Evolutionary conservation across 2,329 filamentous ascomycete species (phyloP), one percentile per base, ranked within the genome.

Genomic region (Paecilomyces formosus): DNA sequence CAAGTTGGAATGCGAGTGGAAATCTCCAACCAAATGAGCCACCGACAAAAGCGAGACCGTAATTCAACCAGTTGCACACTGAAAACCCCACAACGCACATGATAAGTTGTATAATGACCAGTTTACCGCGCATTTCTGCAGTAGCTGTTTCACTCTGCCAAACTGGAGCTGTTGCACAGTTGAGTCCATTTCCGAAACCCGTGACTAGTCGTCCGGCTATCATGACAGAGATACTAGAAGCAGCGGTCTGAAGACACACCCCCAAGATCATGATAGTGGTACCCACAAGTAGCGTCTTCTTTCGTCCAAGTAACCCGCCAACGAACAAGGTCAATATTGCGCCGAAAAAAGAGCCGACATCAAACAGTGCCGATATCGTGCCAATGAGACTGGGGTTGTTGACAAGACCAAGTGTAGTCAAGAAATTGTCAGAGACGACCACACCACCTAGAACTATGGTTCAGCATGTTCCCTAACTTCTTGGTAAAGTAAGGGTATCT

Each of bases 311-410:
- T 49, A 26, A 58, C 30, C 82, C 79, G 6, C 80, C 80, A 28
- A 80, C 65, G 15, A 57, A 63, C 31, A 66, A 83, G 78, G 28
- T 78, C 73, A 1, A 77, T 62, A 13, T 7, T 11, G 76, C 82
- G 21, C 83, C 83, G 55, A 84, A 69, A 65, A 85, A 84, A 64
- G 82, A 85, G 15, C 83, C 83, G 45, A 85, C 74, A 62, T 85
- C 81, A 67, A 85, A 85, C 55, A 84, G 78, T 3, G 82, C 81
- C 1, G 80, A 81, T n/a, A 82, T 78, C 0, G 79, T 81, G 13
- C 45, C 72, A 53, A 74, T 68, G 65, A 75, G 51, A 33, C 63
- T 68, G 31, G 71, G 71, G 12, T 39, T 39, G 3, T 76, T 76
- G 30, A 67, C 70, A 1, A 83, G 74, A 56, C 78, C 65, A 49